These are phyloP conservation scores for Austroboletus olivaceoglutinosus DNA, from an alignment of 1,284 basidiomycete genomes.

Conservation along the genomic window DNA sequence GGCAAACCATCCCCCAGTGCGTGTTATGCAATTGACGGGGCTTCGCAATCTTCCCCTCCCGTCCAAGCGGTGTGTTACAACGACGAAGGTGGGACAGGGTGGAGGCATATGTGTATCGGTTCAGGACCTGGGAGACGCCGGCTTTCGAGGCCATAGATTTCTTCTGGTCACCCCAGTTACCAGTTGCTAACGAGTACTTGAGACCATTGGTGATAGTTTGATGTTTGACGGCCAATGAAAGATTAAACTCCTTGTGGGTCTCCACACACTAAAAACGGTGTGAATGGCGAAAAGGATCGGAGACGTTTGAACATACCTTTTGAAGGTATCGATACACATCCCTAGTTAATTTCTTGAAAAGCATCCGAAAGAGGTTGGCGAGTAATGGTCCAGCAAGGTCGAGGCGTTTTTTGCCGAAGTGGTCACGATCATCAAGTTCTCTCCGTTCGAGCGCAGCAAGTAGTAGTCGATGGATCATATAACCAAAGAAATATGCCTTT, in stretches of 20 bases:
- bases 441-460: slow-evolving; percentile 92
- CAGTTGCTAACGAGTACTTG: slow-evolving; percentile 97
- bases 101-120: slow-evolving; percentile 98
- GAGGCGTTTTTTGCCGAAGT: slow-evolving; percentile 98
- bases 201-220: slow-evolving; percentile 98
- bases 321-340: slow-evolving; percentile 97
- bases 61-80: slow-evolving; percentile 96
- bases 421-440: slow-evolving; percentile 98
- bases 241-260: slow-evolving; percentile 93
- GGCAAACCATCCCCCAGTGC: slow-evolving; percentile 99
- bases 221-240: slow-evolving; percentile 90
- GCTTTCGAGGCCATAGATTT: slow-evolving; percentile 98
- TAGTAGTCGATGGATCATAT: slow-evolving; percentile 97
- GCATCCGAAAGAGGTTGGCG: slow-evolving; percentile 95
- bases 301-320: slow-evolving; percentile 58
- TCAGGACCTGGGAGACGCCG: slow-evolving; percentile 98
- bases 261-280: slow-evolving; percentile 79
- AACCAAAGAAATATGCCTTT: slow-evolving; percentile 99
- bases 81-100: slow-evolving; percentile 97
- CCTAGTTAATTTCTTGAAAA: slow-evolving; percentile 95
- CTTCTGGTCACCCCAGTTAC: slow-evolving; percentile 99
- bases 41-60: slow-evolving; percentile 99
- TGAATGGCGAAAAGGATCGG: neutral
- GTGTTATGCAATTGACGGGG: slow-evolving; percentile 99
- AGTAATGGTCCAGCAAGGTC: slow-evolving; percentile 95